Evolutionary conservation across 768 basidiomycete species (phyloP).

Genomic region (Rubroboletus pulcherrimus): DNA sequence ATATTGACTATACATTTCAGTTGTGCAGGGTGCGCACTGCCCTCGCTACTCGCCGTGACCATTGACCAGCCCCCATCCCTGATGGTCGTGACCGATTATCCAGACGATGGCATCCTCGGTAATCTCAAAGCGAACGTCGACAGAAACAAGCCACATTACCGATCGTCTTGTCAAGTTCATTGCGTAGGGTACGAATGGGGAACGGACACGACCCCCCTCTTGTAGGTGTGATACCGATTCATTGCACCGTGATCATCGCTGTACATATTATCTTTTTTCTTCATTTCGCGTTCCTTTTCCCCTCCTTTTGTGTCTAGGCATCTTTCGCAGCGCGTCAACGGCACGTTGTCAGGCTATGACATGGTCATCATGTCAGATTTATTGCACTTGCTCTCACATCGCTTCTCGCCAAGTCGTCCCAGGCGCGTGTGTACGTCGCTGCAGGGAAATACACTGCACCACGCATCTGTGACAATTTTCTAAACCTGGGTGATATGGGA

Average conservation of each 20-base stretch:
- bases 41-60: conserved; percentile 56
- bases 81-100: conserved; percentile 66
- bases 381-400: conserved; percentile 51
- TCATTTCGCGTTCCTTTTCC: neutral
- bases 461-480: conserved; percentile 51
- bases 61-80: conserved; percentile 43
- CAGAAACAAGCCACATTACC: conserved; percentile 40
- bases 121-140: conserved; percentile 56
- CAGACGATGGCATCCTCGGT: conserved; percentile 55
- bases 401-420: conserved; percentile 42
- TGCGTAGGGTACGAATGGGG: conserved; percentile 67
- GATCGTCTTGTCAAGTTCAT: conserved; percentile 39
- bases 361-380: conserved; percentile 67
- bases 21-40: conserved; percentile 66
- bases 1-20: conserved; percentile 30
- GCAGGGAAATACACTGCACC: conserved; percentile 60
- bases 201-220: conserved; percentile 38
- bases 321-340: conserved; percentile 7
- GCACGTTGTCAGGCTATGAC: conserved; percentile 42
- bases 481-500: conserved; percentile 42
- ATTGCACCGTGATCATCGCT: neutral
- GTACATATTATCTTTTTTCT: neutral
- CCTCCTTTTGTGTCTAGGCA: conserved; percentile 10
- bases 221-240: conserved; percentile 38
- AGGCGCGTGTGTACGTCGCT: conserved; percentile 53